These are phyloP conservation scores for Hemisphaericaspora subhashii DNA, from an alignment of 1,139 yeast genomes.

Conservation along the genomic window DNA sequence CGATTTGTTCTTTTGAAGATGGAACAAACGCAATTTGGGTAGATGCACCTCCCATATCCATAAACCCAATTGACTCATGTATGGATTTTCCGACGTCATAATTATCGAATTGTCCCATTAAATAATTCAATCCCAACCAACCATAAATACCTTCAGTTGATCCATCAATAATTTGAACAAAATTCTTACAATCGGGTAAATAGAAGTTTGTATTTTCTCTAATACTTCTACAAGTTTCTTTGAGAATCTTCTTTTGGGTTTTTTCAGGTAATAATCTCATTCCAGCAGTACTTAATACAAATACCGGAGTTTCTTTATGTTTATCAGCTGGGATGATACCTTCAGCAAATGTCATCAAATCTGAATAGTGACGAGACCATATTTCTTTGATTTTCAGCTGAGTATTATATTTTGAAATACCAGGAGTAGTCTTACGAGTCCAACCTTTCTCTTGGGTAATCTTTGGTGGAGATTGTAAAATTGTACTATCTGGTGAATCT, in stretches of 20 bases:
- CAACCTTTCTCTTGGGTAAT: constrained; percentile 59
- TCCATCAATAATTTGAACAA: constrained; percentile 75
- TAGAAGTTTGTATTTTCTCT: constrained; percentile 49
- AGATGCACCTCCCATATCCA: constrained; percentile 93
- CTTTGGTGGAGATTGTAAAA: constrained; percentile 57
- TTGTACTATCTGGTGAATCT: constrained; percentile 20
- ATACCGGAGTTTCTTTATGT: constrained; percentile 63
- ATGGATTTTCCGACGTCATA: constrained; percentile 32
- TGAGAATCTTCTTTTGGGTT: constrained; percentile 46
- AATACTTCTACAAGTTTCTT: constrained; percentile 52
- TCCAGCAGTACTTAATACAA: constrained; percentile 79
- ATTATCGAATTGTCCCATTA: constrained; percentile 54
- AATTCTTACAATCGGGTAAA: constrained; percentile 54
- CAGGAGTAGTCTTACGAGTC: constrained; percentile 66
- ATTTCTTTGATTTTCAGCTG: constrained; percentile 41
- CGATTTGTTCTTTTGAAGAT: constrained; percentile 48
- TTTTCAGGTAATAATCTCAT: constrained; percentile 62
- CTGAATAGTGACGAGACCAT: constrained; percentile 61
- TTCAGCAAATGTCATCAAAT: constrained; percentile 58
- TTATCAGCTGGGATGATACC: constrained; percentile 55
- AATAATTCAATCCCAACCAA: constrained; percentile 73
- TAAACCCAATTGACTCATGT: constrained; percentile 69
- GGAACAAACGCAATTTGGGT: constrained; percentile 83
- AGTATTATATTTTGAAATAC: constrained; percentile 56
- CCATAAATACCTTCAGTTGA: constrained; percentile 81